Percentiles rank a stretch among this genome's conserved stretches.
These are phyloP conservation scores for Prunus salicina DNA, from an alignment of 306 rosid genomes.

Conservation along the genomic window DNA sequence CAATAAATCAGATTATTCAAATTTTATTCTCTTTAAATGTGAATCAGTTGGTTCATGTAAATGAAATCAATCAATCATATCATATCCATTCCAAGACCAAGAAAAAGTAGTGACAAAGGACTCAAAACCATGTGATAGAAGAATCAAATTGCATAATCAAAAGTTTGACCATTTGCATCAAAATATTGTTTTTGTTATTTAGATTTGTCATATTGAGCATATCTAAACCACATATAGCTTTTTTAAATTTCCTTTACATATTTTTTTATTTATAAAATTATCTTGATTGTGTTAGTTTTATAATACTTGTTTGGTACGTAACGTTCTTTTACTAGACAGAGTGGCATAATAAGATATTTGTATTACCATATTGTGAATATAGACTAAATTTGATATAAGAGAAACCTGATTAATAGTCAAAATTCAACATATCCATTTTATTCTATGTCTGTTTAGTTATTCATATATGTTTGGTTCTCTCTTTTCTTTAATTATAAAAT, in stretches of 20 bases:
- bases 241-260: neutral
- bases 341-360: neutral
- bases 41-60: neutral
- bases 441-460: neutral
- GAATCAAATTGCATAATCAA: neutral
- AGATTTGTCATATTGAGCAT: neutral
- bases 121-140: too few species aligned
- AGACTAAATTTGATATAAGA: neutral
- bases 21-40: constrained; percentile 4
- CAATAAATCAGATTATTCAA: neutral
- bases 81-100: neutral
- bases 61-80: neutral
- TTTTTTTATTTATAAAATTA: neutral
- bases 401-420: neutral
- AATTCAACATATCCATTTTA: neutral
- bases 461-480: neutral
- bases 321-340: accelerated
- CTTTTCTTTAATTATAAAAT: neutral
- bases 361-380: neutral
- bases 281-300: neutral
- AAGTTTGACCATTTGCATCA: neutral
- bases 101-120: too few species aligned
- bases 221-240: neutral
- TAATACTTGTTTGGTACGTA: neutral
- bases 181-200: neutral